phyloP scores from a whole-genome alignment of 768 basidiomycete genomes.

The Lactarius trivialis region DNA sequence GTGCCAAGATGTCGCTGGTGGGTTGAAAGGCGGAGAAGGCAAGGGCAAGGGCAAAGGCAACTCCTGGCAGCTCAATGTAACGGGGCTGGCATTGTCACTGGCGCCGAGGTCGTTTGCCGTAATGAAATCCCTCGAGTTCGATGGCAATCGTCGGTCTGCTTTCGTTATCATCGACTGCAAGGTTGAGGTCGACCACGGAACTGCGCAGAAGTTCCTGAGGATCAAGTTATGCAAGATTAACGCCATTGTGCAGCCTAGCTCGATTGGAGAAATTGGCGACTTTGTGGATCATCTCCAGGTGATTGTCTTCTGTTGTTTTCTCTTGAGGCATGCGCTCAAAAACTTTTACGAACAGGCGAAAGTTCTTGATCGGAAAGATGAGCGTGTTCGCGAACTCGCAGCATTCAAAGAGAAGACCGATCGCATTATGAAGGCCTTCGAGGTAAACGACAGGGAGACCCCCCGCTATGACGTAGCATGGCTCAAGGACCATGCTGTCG shows the following conservation, averaged over 20 bases:
- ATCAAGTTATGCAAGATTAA: constrained; percentile 70
- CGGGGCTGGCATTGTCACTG: constrained; percentile 78
- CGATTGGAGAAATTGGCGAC: constrained; percentile 85
- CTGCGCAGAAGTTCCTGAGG: constrained; percentile 34
- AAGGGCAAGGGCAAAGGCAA: constrained; percentile 30
- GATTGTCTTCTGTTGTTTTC: constrained; percentile 14
- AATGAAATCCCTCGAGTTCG: constrained; percentile 38
- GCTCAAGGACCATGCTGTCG: constrained; percentile 50
- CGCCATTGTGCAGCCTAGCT: constrained; percentile 91
- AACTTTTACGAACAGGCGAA: constrained; percentile 48
- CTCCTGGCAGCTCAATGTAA: constrained; percentile 62
- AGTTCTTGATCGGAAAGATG: constrained; percentile 63
- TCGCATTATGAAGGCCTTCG: constrained; percentile 67
- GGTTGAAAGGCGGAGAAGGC: constrained; percentile 42
- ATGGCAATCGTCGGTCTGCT: constrained; percentile 63
- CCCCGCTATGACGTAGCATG: constrained; percentile 36
- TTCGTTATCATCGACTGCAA: constrained; percentile 79
- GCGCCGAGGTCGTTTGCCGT: constrained; percentile 47
- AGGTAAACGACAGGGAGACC: constrained; percentile 47
- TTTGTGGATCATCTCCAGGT: constrained; percentile 83
- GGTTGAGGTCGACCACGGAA: constrained; percentile 23
- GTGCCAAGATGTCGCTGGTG: constrained; percentile 66
- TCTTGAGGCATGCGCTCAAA: constrained; percentile 17
- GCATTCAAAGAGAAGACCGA: constrained; percentile 80
- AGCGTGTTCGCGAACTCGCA: constrained; percentile 68